Percentiles rank a stretch among this genome's conserved stretches.
These are phyloP conservation scores for Hysterium pulicare DNA, from an alignment of 2,329 filamentous ascomycete genomes.

Conservation along the genomic window DNA sequence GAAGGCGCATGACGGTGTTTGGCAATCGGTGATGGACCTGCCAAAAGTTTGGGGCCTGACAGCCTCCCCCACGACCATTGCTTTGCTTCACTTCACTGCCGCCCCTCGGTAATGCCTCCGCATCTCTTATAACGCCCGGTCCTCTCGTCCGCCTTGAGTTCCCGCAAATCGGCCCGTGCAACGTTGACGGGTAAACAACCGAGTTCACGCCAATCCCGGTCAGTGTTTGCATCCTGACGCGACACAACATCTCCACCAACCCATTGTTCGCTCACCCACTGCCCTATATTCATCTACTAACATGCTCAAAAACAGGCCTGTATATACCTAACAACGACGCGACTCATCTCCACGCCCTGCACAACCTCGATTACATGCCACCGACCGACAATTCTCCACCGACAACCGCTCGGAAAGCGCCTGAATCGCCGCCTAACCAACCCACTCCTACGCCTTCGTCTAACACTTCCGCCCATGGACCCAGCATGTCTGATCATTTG, in stretches of 20 bases:
- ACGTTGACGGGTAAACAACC: constrained; percentile 6
- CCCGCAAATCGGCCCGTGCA: no score
- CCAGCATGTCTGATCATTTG: constrained; percentile 22
- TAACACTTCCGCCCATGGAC: constrained; percentile 11
- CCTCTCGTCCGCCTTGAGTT: neutral
- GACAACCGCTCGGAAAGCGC: constrained; percentile 1
- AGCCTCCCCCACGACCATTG: no score
- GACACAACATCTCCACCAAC: neutral
- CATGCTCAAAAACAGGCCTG: neutral
- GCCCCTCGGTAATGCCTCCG: neutral
- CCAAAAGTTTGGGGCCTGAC: neutral
- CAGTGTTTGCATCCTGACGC: neutral
- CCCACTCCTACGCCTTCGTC: constrained; percentile 1
- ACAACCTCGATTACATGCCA: constrained; percentile 1
- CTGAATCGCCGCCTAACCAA: neutral
- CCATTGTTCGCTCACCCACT: neutral
- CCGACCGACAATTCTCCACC: neutral
- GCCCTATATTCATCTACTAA: neutral
- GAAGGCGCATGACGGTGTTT: constrained; percentile 1
- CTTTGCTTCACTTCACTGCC: neutral
- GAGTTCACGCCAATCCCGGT: neutral
- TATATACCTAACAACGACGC: constrained; percentile 2
- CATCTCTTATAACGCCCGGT: neutral
- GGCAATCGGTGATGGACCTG: constrained; percentile 1
- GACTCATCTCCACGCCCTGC: neutral